Base-by-base conservation (phyloP, 768 basidiomycete genomes). In the Nidularia sp. region DNA sequence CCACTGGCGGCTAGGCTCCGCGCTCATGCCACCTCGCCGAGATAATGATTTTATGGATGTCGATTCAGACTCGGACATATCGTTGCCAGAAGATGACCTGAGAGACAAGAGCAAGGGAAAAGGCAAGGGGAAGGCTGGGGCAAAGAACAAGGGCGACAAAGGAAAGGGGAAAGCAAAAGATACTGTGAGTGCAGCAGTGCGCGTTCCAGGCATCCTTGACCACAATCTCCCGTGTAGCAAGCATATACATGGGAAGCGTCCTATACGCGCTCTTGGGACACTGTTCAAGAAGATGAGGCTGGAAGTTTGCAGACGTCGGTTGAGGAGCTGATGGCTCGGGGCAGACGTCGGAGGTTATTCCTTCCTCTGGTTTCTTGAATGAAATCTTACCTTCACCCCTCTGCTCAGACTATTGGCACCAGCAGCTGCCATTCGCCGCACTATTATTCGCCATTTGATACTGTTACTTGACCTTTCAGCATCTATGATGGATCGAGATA, bases 201-300 rank as follows among this genome's bases (percentile, higher is more conserved):
- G 45, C 13, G 53, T 43, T 35, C 29, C 49, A 22, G 33, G 32
- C 46, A 34, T 36, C 39, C 45, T 18, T n/a, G 49, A 18, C 25
- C 53, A 32, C 35, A 51, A 34, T 52, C 35, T 50, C 29, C 48
- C 53, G 56, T 53, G 33, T 62, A 89, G 86, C 84, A 87, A 81
- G 80, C 85, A 3, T 95, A 96, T 59, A 90, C 93, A 32, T 99
- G 96, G 96, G 96, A 98, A 64, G 96, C 92, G 1, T 87, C 88
- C 2, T 98, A 94, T 64, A 85, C 89, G 34, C 86, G 94, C 36
- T 90, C 92, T 45, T 99, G 97, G 97, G 97, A 98, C 60, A 90
- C 88, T 0, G 93, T 98, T 0, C 91, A 95, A 64, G 96, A 98
- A 66, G 97, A 98, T 66, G 96, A 94, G 62, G 80, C 79, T 0